phyloP scores from a whole-genome alignment of 257 asterid species.

The Lycium ferocissimum region DNA sequence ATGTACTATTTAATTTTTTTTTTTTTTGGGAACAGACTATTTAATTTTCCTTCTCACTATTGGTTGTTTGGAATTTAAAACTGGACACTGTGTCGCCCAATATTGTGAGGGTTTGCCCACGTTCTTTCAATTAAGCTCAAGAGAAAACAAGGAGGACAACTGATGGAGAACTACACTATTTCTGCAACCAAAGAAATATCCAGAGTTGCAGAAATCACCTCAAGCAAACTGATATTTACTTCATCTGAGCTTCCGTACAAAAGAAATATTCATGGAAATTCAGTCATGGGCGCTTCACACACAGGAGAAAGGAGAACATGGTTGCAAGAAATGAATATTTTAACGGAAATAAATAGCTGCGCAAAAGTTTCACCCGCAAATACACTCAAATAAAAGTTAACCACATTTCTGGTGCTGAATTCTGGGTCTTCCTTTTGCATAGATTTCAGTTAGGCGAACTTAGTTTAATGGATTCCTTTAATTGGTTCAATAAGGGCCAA shows the following conservation, averaged over 20 bases:
- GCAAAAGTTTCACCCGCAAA: neutral
- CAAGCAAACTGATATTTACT: neutral
- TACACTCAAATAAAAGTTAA: neutral
- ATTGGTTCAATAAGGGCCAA: neutral
- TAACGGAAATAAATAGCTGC: neutral
- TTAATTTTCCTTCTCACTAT: neutral
- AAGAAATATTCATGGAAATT: conserved; percentile 2
- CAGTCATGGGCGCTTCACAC: neutral
- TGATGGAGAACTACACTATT: neutral
- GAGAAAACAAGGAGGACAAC: neutral
- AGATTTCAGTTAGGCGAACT: neutral
- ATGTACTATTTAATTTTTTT: neutral
- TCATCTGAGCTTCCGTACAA: neutral
- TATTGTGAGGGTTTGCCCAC: neutral
- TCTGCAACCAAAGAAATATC: neutral
- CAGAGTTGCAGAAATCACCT: neutral
- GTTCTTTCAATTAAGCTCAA: conserved; percentile 1
- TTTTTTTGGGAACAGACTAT: neutral
- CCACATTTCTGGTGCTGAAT: neutral
- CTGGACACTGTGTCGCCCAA: conserved; percentile 11
- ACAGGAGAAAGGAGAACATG: neutral
- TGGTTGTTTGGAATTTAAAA: neutral
- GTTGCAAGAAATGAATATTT: neutral
- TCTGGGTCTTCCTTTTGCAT: neutral
- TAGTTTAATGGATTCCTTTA: conserved; percentile 8